Evolutionary conservation across 257 asterid species (phyloP).

Genomic region (Solanum habrochaites): DNA sequence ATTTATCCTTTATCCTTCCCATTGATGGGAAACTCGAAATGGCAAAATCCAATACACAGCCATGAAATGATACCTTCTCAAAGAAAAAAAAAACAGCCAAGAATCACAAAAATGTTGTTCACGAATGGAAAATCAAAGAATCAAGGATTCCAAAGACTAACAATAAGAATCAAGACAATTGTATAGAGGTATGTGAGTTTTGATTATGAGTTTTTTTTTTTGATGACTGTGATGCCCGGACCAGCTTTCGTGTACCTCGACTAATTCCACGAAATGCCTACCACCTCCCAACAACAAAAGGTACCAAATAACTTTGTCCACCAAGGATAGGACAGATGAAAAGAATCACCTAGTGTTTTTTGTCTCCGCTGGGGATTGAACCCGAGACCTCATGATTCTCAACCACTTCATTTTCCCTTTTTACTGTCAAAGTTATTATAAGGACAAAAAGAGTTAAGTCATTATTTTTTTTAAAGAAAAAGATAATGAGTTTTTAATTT

Average conservation of each 20-base stretch:
- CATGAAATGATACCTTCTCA: no score
- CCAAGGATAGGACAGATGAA: background rate
- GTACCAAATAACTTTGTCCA: background rate
- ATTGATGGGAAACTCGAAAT: background rate
- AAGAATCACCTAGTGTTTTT: background rate
- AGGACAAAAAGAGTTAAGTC: background rate
- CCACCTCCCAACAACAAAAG: background rate
- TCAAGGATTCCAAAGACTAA: background rate
- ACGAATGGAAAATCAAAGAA: background rate
- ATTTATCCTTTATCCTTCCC: background rate
- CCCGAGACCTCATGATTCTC: background rate
- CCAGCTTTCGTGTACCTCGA: background rate
- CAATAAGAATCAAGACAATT: background rate
- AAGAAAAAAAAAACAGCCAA: background rate
- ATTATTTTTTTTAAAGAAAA: no score
- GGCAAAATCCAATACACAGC: background rate
- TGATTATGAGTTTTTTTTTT: background rate
- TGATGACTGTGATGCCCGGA: background rate
- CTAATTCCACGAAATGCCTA: background rate
- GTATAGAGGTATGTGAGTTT: background rate
- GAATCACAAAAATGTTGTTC: background rate
- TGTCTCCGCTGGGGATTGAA: background rate
- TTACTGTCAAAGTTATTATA: background rate
- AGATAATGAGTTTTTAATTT: background rate
- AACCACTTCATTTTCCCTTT: background rate